Percentiles rank a stretch among this genome's conserved stretches.
phyloP scores from a whole-genome alignment of 2,329 filamentous ascomycete species.

The Lecanosticta acicola region DNA sequence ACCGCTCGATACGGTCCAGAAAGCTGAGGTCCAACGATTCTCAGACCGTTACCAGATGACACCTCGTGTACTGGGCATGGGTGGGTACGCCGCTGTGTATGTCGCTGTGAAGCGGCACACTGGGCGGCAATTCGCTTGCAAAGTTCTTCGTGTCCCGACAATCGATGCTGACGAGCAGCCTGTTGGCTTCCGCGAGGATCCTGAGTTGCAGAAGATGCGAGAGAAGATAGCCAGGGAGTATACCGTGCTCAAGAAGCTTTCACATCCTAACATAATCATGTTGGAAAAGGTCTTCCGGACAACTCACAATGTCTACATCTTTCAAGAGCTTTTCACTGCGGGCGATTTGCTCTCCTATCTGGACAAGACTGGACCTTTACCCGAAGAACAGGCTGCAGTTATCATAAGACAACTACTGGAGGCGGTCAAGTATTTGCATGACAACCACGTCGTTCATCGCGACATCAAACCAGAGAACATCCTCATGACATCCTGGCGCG shows the following conservation, averaged over 20 bases:
- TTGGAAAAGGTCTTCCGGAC: slow-evolving; percentile 54
- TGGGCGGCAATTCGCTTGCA: slow-evolving; percentile 61
- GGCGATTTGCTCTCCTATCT: slow-evolving; percentile 59
- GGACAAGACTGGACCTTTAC: slow-evolving; percentile 44
- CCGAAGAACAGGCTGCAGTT: slow-evolving; percentile 48
- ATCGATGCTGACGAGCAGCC: slow-evolving; percentile 1
- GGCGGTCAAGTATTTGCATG: slow-evolving; percentile 55
- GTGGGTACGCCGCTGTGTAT: slow-evolving; percentile 51
- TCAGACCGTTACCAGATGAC: slow-evolving; percentile 45
- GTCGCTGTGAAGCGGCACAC: slow-evolving; percentile 50
- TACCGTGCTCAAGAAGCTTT: slow-evolving; percentile 47
- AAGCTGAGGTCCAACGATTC: slow-evolving; percentile 36
- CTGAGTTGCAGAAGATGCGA: slow-evolving; percentile 4
- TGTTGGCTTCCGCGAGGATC: neutral
- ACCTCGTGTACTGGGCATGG: slow-evolving; percentile 48
- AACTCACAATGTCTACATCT: slow-evolving; percentile 52
- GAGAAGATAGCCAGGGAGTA: slow-evolving; percentile 35
- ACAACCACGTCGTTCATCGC: slow-evolving; percentile 52
- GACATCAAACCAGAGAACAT: slow-evolving; percentile 62
- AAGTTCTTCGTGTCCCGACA: slow-evolving; percentile 53
- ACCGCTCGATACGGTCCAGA: slow-evolving; percentile 3
- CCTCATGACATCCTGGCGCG: slow-evolving; percentile 50
- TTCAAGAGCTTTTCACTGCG: slow-evolving; percentile 55
- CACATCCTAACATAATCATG: slow-evolving; percentile 56
- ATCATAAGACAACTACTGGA: slow-evolving; percentile 53